These are phyloP conservation scores for Hypoxylon crocopeplum DNA, from an alignment of 495 filamentous ascomycete genomes.

Conservation along the genomic window DNA sequence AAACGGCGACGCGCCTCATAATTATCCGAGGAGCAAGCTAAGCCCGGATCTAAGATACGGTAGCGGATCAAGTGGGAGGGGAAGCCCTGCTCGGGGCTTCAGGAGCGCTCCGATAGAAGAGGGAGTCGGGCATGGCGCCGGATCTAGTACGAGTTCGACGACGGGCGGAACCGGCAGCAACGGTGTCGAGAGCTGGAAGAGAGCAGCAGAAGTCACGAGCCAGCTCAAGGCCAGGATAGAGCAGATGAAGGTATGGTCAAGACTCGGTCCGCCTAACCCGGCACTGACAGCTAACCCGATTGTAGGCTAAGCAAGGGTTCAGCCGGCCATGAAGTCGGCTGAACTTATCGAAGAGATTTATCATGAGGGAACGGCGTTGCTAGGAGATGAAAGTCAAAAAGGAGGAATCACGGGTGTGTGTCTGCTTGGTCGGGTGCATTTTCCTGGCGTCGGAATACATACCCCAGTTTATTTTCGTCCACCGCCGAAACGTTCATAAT, in stretches of 20 bases:
- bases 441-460: slow-evolving; percentile 41
- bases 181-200: slow-evolving; percentile 90
- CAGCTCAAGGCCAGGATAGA: slow-evolving; percentile 97
- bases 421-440: slow-evolving; percentile 36
- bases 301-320: slow-evolving; percentile 46
- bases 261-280: too few species aligned
- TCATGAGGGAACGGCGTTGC: slow-evolving; percentile 28
- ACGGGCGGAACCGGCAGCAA: slow-evolving; percentile 56
- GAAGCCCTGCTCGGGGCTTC: slow-evolving; percentile 59
- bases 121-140: slow-evolving; percentile 33
- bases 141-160: slow-evolving; percentile 43
- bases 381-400: slow-evolving; percentile 12
- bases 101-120: slow-evolving; percentile 40
- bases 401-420: slow-evolving; percentile 6
- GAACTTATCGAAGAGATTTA: neutral
- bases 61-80: slow-evolving; percentile 60
- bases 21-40: slow-evolving; percentile 57
- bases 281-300: neutral
- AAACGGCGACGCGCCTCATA: slow-evolving; percentile 60
- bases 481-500: slow-evolving; percentile 9
- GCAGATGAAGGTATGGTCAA: slow-evolving; percentile 62
- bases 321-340: slow-evolving; percentile 35
- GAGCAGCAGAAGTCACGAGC: slow-evolving; percentile 98
- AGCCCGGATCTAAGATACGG: slow-evolving; percentile 59
- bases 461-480: slow-evolving; percentile 28